Conservation (phyloP, 2,329 filamentous ascomycete species). For the Alternaria sp. region DNA sequence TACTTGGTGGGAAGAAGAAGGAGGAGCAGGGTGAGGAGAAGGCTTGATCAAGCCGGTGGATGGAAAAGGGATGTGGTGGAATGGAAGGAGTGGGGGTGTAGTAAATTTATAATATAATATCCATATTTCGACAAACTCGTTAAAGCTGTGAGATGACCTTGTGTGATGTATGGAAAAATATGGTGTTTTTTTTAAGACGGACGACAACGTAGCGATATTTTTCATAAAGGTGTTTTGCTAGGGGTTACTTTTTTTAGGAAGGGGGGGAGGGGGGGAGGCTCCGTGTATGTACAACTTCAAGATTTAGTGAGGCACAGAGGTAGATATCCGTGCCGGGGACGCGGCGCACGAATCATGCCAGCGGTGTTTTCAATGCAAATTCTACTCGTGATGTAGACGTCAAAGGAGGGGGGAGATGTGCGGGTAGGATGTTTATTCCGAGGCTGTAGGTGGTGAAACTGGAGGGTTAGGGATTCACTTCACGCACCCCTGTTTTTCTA, state of each 20-base stretch:
- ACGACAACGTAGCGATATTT: no score
- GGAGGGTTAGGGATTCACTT: constrained; percentile 65
- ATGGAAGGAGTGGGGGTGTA: neutral
- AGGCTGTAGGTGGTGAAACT: constrained; percentile 68
- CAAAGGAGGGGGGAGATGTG: constrained; percentile 66
- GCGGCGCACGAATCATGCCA: constrained; percentile 61
- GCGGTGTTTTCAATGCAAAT: constrained; percentile 66
- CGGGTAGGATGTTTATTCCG: constrained; percentile 59
- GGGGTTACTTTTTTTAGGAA: no score
- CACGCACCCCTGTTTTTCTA: constrained; percentile 67
- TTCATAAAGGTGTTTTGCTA: no score
- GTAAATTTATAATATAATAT: neutral
- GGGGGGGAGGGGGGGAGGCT: no score
- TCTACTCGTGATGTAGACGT: constrained; percentile 67
- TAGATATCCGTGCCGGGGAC: constrained; percentile 65
- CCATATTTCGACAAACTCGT: neutral
- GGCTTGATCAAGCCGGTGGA: neutral
- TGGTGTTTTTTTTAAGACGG: no score
- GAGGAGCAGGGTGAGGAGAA: constrained; percentile 15
- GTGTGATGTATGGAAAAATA: neutral
- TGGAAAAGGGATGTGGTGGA: neutral
- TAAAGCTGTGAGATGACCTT: neutral
- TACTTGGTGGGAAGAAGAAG: constrained; percentile 21
- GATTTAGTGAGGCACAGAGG: no score
- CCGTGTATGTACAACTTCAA: constrained; percentile 21